A percentile compares a stretch with the other conserved stretches of the same genome.
Evolutionary conservation across 2,329 filamentous ascomycete species (phyloP).

Genomic region (Stemphylium beticola): DNA sequence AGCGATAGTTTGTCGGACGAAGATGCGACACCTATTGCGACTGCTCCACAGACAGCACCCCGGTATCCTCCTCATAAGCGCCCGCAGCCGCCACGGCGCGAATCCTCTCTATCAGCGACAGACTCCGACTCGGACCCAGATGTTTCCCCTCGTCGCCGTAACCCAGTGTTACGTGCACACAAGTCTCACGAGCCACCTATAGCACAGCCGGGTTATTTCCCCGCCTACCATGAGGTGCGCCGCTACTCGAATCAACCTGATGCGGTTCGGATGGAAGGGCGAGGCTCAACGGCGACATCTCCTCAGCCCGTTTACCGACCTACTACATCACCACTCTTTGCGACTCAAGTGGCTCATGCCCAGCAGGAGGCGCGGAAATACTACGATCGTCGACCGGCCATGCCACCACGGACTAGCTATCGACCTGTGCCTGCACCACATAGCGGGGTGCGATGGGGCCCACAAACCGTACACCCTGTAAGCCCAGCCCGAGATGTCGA

Average conservation of each 20-base stretch:
- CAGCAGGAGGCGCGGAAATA: constrained; percentile 36
- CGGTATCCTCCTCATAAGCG: constrained; percentile 40
- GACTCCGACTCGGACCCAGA: constrained; percentile 42
- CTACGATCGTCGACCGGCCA: constrained; percentile 37
- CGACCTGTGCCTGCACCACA: constrained; percentile 23
- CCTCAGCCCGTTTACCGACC: constrained; percentile 51
- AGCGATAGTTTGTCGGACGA: constrained; percentile 40
- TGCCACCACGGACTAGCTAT: constrained; percentile 37
- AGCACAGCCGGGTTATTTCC: constrained; percentile 49
- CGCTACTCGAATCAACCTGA: constrained; percentile 36
- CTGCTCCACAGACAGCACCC: constrained; percentile 25
- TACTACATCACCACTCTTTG: constrained; percentile 55
- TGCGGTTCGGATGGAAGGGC: constrained; percentile 19
- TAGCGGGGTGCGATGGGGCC: constrained; percentile 32
- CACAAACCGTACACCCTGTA: constrained; percentile 17
- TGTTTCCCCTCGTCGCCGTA: constrained; percentile 32
- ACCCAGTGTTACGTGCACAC: constrained; percentile 47
- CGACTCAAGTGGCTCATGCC: constrained; percentile 52
- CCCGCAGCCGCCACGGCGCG: constrained; percentile 39
- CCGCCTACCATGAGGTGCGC: constrained; percentile 38
- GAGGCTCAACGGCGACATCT: constrained; percentile 25
- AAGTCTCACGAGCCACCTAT: constrained; percentile 52
- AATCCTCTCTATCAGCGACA: constrained; percentile 43
- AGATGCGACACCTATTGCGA: constrained; percentile 38
- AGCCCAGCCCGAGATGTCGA: constrained; percentile 33